phyloP scores from a whole-genome alignment of 192 early-diverging fungal genomes.

The Obelidium mucronatum region DNA sequence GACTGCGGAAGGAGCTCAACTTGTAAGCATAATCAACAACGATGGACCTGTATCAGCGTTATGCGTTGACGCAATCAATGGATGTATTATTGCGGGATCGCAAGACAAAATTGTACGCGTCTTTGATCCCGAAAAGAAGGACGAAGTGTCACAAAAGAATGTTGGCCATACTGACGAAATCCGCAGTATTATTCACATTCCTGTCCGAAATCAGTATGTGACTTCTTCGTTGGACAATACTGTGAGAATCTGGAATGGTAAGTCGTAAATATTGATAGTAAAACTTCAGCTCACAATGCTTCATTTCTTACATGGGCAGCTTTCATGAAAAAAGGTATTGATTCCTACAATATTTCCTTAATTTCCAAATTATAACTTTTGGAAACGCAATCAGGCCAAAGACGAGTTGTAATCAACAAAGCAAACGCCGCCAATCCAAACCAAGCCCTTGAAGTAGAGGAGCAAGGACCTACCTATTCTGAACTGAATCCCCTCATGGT shows the following conservation, averaged over 20 bases:
- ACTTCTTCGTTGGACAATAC: slow-evolving; percentile 67
- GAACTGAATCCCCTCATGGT: slow-evolving; percentile 55
- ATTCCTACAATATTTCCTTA: too few species aligned
- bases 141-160: slow-evolving; percentile 66
- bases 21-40: slow-evolving; percentile 64
- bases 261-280: too few species aligned
- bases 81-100: slow-evolving; percentile 61
- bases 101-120: slow-evolving; percentile 63
- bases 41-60: slow-evolving; percentile 63
- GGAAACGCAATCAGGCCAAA: too few species aligned
- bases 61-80: slow-evolving; percentile 59
- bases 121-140: slow-evolving; percentile 64
- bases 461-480: slow-evolving; percentile 29
- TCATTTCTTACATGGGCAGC: too few species aligned
- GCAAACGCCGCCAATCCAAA: background rate
- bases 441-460: background rate
- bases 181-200: slow-evolving; percentile 59
- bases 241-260: slow-evolving; percentile 65
- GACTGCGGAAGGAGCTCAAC: slow-evolving; percentile 60
- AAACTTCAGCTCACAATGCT: too few species aligned
- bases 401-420: background rate
- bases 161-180: slow-evolving; percentile 66
- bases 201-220: slow-evolving; percentile 63
- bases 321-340: slow-evolving; percentile 60
- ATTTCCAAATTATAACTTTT: too few species aligned